phyloP scores from a whole-genome alignment of 1,284 basidiomycete species.

The Puccinia hordei region DNA sequence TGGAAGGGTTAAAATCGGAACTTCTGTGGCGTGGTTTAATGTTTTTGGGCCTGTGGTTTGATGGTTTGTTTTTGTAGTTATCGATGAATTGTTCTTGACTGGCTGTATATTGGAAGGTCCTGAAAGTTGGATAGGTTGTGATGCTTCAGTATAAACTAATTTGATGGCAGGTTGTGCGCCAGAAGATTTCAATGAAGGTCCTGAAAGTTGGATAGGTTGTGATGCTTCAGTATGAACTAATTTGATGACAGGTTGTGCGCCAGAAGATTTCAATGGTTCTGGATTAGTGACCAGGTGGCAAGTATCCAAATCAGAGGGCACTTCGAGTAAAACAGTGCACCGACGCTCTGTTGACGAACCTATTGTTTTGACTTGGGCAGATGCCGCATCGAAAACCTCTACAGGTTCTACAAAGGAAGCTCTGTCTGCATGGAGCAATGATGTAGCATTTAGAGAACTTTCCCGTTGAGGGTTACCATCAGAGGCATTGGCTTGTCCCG shows the following conservation, averaged over 20 bases:
- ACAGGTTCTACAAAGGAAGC: not conserved
- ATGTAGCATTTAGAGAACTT: not conserved
- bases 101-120: not conserved
- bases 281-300: not conserved
- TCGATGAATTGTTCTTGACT: conserved; percentile 8
- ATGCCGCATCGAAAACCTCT: not conserved
- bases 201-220: not conserved
- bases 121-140: not conserved
- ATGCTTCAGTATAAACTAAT: not conserved
- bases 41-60: not conserved
- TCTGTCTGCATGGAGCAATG: not conserved
- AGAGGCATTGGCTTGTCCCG: not conserved
- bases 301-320: conserved; percentile 14
- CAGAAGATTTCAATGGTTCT: not conserved
- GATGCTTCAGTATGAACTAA: not conserved
- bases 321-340: conserved; percentile 14
- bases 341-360: conserved; percentile 18
- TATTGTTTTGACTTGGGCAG: conserved; percentile 4
- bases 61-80: not conserved
- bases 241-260: not conserved
- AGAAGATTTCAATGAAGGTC: no score
- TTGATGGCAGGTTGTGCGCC: not conserved
- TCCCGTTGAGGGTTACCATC: not conserved
- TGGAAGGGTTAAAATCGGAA: conserved; percentile 40
- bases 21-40: not conserved